A percentile compares a stretch with the other conserved stretches of the same genome.
These are phyloP conservation scores for Hippophae rhamnoides DNA, from an alignment of 306 rosid species.

Conservation along the genomic window DNA sequence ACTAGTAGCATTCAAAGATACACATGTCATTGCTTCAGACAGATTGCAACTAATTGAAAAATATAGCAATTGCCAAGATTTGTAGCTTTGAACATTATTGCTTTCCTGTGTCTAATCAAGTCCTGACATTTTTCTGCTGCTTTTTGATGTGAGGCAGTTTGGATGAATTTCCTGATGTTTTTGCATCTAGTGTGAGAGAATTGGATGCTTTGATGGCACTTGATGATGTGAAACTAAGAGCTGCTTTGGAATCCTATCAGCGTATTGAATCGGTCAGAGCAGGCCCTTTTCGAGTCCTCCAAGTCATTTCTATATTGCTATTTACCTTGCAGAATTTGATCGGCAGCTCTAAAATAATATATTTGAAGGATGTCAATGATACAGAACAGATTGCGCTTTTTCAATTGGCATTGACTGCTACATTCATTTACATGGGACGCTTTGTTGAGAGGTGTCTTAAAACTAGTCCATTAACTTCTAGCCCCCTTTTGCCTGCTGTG, in stretches of 20 bases:
- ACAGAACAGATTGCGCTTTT: constrained; percentile 22
- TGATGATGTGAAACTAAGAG: constrained; percentile 45
- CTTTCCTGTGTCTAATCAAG: not conserved
- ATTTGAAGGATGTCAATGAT: constrained; percentile 31
- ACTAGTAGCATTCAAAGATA: too few species aligned
- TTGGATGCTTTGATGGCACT: constrained; percentile 65
- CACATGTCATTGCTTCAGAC: too few species aligned
- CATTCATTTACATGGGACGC: constrained; percentile 72
- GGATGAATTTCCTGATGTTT: constrained; percentile 56
- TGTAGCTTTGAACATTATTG: too few species aligned
- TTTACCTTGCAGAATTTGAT: constrained; percentile 44
- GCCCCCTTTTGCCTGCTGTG: constrained; percentile 73
- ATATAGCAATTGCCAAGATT: too few species aligned
- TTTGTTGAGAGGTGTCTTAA: constrained; percentile 57
- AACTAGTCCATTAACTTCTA: constrained; percentile 30
- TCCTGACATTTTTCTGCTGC: constrained; percentile 14
- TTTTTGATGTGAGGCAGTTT: constrained; percentile 35
- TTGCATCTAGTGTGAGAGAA: constrained; percentile 45
- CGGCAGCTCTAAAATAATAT: constrained; percentile 23
- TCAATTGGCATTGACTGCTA: constrained; percentile 50
- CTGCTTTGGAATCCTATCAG: constrained; percentile 55
- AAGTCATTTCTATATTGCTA: constrained; percentile 55
- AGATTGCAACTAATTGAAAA: too few species aligned
- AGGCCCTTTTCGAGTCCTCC: constrained; percentile 80
- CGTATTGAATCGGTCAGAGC: constrained; percentile 56